phyloP scores from a whole-genome alignment of 495 filamentous ascomycete species.

The Cenococcum geophilum region DNA sequence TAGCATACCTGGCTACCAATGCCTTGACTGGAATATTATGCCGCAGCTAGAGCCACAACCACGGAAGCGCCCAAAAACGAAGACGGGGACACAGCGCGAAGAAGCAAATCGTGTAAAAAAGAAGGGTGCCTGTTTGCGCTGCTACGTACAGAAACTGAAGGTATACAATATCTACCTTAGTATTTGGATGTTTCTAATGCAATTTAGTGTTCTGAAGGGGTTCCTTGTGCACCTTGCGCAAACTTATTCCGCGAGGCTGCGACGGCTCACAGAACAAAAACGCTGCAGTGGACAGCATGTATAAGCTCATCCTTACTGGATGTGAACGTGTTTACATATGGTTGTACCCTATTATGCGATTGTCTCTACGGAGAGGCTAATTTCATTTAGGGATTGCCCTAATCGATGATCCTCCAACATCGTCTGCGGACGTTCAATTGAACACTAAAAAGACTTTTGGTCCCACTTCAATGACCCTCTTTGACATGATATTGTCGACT shows the following conservation, averaged over 20 bases:
- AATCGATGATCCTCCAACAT: not conserved
- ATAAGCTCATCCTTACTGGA: constrained; percentile 12
- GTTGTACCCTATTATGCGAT: not conserved
- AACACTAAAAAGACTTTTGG: not conserved
- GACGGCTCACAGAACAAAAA: constrained; percentile 6
- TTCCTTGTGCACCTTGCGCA: constrained; percentile 10
- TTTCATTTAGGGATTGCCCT: constrained; percentile 9
- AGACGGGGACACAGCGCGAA: constrained; percentile 5
- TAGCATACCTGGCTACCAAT: not conserved
- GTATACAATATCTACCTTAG: not conserved
- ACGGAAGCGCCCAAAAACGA: constrained; percentile 6
- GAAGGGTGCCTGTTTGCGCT: constrained; percentile 13
- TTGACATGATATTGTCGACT: not conserved
- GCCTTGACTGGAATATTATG: constrained; percentile 1
- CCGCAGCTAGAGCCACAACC: not conserved
- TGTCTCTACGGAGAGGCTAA: not conserved
- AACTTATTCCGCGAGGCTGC: constrained; percentile 1
- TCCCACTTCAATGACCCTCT: constrained; percentile 1
- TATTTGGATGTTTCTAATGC: not conserved
- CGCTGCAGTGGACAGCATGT: constrained; percentile 16
- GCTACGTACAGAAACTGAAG: constrained; percentile 14
- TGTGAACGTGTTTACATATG: constrained; percentile 16
- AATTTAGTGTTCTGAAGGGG: constrained; percentile 16
- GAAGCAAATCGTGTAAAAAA: constrained; percentile 3
- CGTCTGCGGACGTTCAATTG: not conserved